A percentile compares a stretch with the other conserved stretches of the same genome.
Evolutionary conservation across 768 basidiomycete genomes (phyloP).

Genomic region (Mycena amicta): DNA sequence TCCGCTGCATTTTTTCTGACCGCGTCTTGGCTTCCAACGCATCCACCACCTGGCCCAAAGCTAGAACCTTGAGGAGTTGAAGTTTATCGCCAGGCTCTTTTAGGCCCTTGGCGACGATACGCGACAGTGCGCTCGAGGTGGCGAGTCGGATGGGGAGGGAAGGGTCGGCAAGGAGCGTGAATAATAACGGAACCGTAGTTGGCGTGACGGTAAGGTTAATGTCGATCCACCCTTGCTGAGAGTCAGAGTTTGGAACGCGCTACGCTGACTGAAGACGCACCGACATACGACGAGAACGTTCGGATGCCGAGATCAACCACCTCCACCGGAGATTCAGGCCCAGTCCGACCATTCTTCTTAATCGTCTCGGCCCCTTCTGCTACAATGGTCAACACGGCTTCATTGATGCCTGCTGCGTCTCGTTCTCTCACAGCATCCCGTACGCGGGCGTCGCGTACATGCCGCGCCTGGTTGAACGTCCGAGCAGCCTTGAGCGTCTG

Average conservation of each 20-base stretch:
- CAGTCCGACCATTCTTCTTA: constrained; percentile 56
- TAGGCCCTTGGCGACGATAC: constrained; percentile 90
- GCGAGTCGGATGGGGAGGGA: constrained; percentile 82
- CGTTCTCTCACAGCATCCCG: constrained; percentile 88
- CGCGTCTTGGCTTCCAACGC: constrained; percentile 80
- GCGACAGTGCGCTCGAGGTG: constrained; percentile 75
- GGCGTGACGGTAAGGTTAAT: constrained; percentile 95
- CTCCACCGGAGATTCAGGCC: constrained; percentile 58
- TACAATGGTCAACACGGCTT: constrained; percentile 83
- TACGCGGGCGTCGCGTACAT: constrained; percentile 80
- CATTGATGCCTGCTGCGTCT: constrained; percentile 85
- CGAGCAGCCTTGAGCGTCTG: constrained; percentile 90
- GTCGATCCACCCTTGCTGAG: constrained; percentile 89
- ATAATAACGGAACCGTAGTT: constrained; percentile 81
- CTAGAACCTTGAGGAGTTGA: constrained; percentile 85
- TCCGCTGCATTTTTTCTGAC: constrained; percentile 61
- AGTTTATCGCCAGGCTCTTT: constrained; percentile 91
- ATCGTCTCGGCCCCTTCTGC: constrained; percentile 68
- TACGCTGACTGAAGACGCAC: constrained; percentile 52
- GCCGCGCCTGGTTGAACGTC: constrained; percentile 66
- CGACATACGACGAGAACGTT: constrained; percentile 91
- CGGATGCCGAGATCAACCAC: constrained; percentile 91
- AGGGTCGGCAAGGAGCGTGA: constrained; percentile 77
- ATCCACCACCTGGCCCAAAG: constrained; percentile 79
- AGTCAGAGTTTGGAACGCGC: neutral